Evolutionary conservation across 345 rosid genomes (phyloP).

Genomic region (Anastatica hierochuntica): DNA sequence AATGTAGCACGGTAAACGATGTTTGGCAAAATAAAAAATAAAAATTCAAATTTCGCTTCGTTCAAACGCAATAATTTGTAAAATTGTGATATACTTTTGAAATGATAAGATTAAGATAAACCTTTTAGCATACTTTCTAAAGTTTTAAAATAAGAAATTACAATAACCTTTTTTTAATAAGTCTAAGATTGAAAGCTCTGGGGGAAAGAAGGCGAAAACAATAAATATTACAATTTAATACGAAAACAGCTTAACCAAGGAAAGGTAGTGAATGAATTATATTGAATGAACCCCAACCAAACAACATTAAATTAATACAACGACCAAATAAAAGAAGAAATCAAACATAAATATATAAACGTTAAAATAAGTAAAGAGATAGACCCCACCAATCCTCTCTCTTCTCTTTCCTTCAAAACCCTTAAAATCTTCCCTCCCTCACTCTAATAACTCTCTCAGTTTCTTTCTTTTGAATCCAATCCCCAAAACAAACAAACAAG

Average conservation of each 20-base stretch:
- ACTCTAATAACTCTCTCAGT: constrained; percentile 9
- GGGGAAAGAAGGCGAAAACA: constrained; percentile 1
- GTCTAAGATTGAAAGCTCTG: neutral
- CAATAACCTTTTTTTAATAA: too few species aligned
- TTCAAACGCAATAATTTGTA: neutral
- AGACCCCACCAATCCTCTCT: constrained; percentile 24
- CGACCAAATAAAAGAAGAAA: constrained; percentile 5
- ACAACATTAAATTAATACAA: constrained; percentile 33
- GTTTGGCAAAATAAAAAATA: neutral
- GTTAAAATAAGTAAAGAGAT: constrained; percentile 3
- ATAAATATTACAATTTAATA: constrained; percentile 12
- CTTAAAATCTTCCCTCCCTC: constrained; percentile 28
- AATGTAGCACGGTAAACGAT: constrained; percentile 8
- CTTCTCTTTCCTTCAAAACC: constrained; percentile 18
- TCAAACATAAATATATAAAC: neutral
- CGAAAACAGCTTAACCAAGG: constrained; percentile 6
- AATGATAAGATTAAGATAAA: neutral
- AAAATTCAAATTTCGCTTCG: too few species aligned
- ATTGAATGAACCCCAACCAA: constrained; percentile 33
- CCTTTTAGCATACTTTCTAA: neutral
- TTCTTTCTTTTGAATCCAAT: constrained; percentile 25
- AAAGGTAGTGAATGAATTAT: constrained; percentile 7
- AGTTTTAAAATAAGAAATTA: too few species aligned
- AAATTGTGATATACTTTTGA: neutral
- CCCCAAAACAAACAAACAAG: neutral